Percentiles rank a stretch among this genome's conserved stretches.
Evolutionary conservation across 441 rosid genomes (phyloP).

Genomic region (Kokia cookei): DNA sequence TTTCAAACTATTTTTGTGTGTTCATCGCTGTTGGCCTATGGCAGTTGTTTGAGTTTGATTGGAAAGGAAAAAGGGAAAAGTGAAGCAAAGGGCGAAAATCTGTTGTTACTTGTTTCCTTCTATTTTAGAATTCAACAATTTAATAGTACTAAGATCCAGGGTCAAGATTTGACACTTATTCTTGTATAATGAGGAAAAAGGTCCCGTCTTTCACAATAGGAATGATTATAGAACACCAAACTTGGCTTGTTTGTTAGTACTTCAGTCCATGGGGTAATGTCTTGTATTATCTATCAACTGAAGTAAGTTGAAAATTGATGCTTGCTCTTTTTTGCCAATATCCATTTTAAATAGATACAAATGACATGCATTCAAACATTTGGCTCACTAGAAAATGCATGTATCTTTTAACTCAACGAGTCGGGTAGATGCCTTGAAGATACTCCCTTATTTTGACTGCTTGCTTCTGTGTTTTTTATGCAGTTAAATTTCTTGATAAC

Average conservation of each 20-base stretch:
- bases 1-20: not conserved
- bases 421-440: not conserved
- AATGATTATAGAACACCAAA: not conserved
- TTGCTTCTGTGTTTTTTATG: slow-evolving; percentile 13
- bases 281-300: not conserved
- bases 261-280: not conserved
- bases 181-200: not conserved
- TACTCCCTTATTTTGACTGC: slow-evolving; percentile 2
- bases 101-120: not conserved
- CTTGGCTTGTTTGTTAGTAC: not conserved
- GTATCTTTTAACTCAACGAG: not conserved
- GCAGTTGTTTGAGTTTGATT: not conserved
- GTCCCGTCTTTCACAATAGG: not conserved
- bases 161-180: not conserved
- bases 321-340: not conserved
- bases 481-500: slow-evolving; percentile 80
- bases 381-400: not conserved
- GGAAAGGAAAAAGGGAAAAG: not conserved
- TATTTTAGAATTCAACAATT: not conserved
- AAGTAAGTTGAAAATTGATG: not conserved
- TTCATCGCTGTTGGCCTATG: not conserved
- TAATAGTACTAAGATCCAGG: not conserved
- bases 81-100: not conserved
- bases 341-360: not conserved
- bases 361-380: not conserved